Evolutionary conservation across 805 yeast genomes (phyloP), one percentile per base, ranked within the genome.

Genomic region (Pichia exigua): DNA sequence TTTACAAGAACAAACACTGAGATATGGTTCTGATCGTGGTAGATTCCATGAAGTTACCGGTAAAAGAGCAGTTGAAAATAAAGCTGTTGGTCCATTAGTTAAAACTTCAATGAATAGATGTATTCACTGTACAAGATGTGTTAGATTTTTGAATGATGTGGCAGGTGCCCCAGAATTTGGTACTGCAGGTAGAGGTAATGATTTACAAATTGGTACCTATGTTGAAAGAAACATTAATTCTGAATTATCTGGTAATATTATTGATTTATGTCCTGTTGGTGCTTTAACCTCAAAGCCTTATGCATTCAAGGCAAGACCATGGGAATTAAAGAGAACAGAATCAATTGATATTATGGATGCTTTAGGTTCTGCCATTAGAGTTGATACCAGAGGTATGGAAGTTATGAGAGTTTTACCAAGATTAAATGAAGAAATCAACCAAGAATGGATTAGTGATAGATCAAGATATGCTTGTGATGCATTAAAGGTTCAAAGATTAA

Each of bases 91-190:
- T 42, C 96, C 96, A 2, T 75, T 87, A 62, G 85, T 87, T 64
- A 87, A 87, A 73, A 87, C 96, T 43, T 83, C 90, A 44, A 87
- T 87, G 96, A 87, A 88, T 73, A 79, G 96, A 68, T 87, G 96
- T 71, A 87, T 87, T 63, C 96, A 87, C 70, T 87, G 96, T 74
- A 87, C 96, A 30, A 78, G 96, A 66, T 87, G 96, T 75, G 90
- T 87, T 22, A 81, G 96, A 64, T 87, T 87, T 71, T 75, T 90
- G 75, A 87, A 88, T 69, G 95, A 87, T 65, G 85, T 87, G 56
- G 96, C 96, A 41, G 96, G 96, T 57, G 94, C 95, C 41, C 89
- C 95, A 18, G 96, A 88, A 70, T 79, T 87, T 57, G 96, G 96
- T 60, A 80, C 92, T 52, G 67, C 91, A 42, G 96, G 95, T 55